Conservation (phyloP, 257 asterid genomes). For the Solanum appendiculatum region DNA sequence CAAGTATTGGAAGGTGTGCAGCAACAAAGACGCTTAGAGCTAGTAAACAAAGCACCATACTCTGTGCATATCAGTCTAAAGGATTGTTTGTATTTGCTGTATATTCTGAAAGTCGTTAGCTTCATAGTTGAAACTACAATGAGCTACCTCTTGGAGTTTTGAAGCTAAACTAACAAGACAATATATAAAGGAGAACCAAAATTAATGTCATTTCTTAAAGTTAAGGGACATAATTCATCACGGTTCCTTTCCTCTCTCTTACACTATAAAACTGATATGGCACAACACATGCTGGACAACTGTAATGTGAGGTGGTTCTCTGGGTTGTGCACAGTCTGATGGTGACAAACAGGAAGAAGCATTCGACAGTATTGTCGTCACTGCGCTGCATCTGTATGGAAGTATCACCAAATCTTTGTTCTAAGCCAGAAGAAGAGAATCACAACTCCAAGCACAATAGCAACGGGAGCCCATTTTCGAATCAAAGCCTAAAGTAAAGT, state of each 20-base stretch:
- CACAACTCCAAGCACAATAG: constrained; percentile 79
- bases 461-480: constrained; percentile 93
- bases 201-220: not conserved
- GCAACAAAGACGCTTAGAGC: not conserved
- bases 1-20: not conserved
- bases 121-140: not conserved
- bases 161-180: not conserved
- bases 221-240: not conserved
- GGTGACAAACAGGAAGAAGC: not conserved
- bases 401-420: constrained; percentile 75
- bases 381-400: not conserved
- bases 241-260: not conserved
- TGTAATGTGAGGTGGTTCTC: not conserved
- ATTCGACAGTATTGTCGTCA: not conserved
- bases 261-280: not conserved
- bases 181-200: not conserved
- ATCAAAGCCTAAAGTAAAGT: constrained; percentile 60
- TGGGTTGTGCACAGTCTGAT: not conserved
- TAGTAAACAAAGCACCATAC: not conserved
- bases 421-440: constrained; percentile 72
- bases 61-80: not conserved
- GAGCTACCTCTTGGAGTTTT: not conserved
- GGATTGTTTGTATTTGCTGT: not conserved
- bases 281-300: not conserved
- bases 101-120: not conserved